phyloP scores from a whole-genome alignment of 2,329 filamentous ascomycete genomes.

The Pseudocercospora eumusae region DNA sequence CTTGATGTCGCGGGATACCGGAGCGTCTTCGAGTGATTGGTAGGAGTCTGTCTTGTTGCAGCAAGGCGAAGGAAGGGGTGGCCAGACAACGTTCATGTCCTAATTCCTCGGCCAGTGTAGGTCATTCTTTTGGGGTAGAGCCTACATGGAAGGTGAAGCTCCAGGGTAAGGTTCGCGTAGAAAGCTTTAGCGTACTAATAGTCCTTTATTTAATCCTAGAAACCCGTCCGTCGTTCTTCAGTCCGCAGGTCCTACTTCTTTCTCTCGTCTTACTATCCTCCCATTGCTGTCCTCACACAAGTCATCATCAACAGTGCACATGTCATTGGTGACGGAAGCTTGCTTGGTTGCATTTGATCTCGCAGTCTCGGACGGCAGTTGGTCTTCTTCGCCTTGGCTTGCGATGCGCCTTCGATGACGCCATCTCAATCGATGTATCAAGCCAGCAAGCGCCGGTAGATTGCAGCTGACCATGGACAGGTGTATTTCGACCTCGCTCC shows the following conservation, averaged over 20 bases:
- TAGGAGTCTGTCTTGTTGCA: too few relatives aligned
- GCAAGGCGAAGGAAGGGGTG: too few relatives aligned
- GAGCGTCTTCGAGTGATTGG: too few relatives aligned
- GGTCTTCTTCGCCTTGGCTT: background rate
- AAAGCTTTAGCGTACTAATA: too few relatives aligned
- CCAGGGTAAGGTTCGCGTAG: too few relatives aligned
- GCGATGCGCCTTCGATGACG: background rate
- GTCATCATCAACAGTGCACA: background rate
- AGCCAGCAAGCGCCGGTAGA: conserved; percentile 20
- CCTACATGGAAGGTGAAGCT: too few relatives aligned
- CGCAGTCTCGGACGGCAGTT: background rate
- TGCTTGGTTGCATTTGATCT: background rate
- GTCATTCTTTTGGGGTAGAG: too few relatives aligned
- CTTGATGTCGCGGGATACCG: too few relatives aligned
- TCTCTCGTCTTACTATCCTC: background rate
- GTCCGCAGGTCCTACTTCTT: background rate
- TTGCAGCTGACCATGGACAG: conserved; percentile 20
- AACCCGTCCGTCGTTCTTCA: too few relatives aligned
- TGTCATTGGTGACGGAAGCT: background rate
- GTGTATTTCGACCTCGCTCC: conserved; percentile 19
- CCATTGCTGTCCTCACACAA: conserved; percentile 2
- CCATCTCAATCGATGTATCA: conserved; percentile 18
- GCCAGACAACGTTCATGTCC: too few relatives aligned
- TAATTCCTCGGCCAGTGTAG: too few relatives aligned
- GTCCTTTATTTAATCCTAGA: too few relatives aligned